Evolutionary conservation across 1,284 basidiomycete genomes (phyloP), one percentile per base, ranked within the genome.

Genomic region (Ceratobasidium sp.): DNA sequence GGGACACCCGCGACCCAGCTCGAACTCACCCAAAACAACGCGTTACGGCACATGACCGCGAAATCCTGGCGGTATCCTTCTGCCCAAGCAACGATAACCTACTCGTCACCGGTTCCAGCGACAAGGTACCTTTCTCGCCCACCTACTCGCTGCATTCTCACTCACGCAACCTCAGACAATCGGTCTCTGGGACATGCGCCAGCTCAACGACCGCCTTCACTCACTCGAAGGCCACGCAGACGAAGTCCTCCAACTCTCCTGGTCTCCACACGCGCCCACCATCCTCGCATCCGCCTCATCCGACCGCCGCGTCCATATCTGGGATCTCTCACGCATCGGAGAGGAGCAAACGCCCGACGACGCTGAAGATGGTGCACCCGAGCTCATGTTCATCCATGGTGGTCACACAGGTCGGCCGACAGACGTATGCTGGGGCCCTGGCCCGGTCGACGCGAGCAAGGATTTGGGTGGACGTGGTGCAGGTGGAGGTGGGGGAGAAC

Each of bases 281-380:
- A 90, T 98, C 78, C 98, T 98, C 81, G 96, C 96, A 0, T 96
- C 94, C 4, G 96, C 96, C 0, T 95, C 94, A 0, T 93, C 95
- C 73, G 97, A 99, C 84, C 90, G 98, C 46, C 89, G 98, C 27
- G 91, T 99, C 79, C 97, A 98, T 81, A 88, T 99, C 68, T 99
- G 98, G 98, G 97, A 99, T 86, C 86, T 99, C 70, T 90, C 92
- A 52, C 91, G 94, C 81, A 98, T 99, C 80, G 97, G 97, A 0
- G 91, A 94, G 69, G 98, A 99, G 85, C 97, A 99, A 84, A 96
- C 95, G 0, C 97, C 97, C 1, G 97, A 99, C 81, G 97, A 99
- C 83, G 95, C 96, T 70, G 98, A 99, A 85, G 97, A 99, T 83
- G 97, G 98, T 80, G 92, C 98, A 3, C 97, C 97, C 3, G 96